A percentile compares a stretch with the other conserved stretches of the same genome.
Evolutionary conservation across 2,329 filamentous ascomycete genomes (phyloP).

Genomic region (Apiospora hydei): DNA sequence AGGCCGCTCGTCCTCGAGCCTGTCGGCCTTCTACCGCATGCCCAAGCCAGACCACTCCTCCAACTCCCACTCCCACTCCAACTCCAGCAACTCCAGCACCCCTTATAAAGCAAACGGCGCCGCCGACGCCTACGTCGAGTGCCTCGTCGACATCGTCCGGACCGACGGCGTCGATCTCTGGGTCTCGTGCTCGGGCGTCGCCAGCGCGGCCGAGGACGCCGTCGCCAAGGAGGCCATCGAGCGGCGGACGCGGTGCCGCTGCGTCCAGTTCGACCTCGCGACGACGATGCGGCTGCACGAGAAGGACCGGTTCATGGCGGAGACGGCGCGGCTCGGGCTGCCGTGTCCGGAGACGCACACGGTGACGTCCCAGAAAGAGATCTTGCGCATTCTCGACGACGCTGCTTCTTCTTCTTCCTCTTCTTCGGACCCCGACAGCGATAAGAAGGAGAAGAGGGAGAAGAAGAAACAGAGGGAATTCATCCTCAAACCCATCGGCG

Average conservation of each 20-base stretch:
- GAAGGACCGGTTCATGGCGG: conserved; percentile 70
- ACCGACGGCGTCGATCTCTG: conserved; percentile 72
- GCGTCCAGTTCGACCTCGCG: conserved; percentile 67
- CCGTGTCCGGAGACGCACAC: conserved; percentile 59
- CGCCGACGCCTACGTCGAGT: conserved; percentile 60
- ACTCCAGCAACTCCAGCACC: too few relatives aligned
- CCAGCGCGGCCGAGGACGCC: conserved; percentile 71
- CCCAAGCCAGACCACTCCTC: conserved; percentile 38
- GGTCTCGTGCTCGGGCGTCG: conserved; percentile 76
- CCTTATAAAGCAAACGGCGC: conserved; percentile 20
- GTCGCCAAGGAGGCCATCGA: conserved; percentile 68
- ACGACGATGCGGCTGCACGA: conserved; percentile 67
- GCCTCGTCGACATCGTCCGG: conserved; percentile 64
- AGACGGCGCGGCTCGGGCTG: conserved; percentile 61
- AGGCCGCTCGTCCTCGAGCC: conserved; percentile 64
- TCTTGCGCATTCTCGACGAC: conserved; percentile 58
- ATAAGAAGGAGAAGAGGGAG: conserved; percentile 22
- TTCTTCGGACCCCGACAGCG: too few relatives aligned
- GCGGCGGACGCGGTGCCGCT: conserved; percentile 62
- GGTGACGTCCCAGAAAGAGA: conserved; percentile 60
- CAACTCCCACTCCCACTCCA: not conserved
- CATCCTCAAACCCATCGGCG: conserved; percentile 70
- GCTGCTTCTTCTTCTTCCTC: conserved; percentile 26
- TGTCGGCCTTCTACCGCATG: conserved; percentile 61
- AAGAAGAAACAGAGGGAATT: conserved; percentile 51